Base-by-base conservation (phyloP, 2,329 filamentous ascomycete species). In the Sporothrix dimorphospora region DNA sequence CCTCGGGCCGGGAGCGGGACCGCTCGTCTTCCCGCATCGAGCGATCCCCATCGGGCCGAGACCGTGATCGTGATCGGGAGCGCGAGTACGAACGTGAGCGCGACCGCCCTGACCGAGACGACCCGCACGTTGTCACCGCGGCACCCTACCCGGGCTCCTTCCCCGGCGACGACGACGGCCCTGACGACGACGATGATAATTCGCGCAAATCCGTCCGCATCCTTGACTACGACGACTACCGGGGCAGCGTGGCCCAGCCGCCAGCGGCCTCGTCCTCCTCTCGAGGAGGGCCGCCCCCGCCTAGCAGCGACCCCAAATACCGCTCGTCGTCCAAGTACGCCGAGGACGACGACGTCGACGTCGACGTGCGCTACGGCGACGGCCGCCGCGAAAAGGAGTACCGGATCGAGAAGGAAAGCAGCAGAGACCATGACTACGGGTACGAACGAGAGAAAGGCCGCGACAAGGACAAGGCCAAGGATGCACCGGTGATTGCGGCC, bases 71-170 rank as follows among this genome's bases (percentile, higher is more conserved):
- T 72, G 77, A 82, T 75, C 80, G 78, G 66, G 80, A 81, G 69
- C 79, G 79, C 57, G 78, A 77, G 5, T 53, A 72, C 24, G 68
- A 70, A 3, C 42, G 55, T 2, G 57, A 69, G 1, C 38, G 30
- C 1, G 63, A 68, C n/a, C 71, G 69, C 19, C 38, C n/a, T 8
- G 67, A 66, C 21, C 72, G 51, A 9, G 61, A 45, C 12, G 72
- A 67, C 14, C 65, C 40, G 0, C 67, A 42, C 70, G 78, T 83
- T 66, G 83, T 85, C 53, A 79, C 82, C 30, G 85, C 82, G 40
- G 85, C 84, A 72, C 79, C 84, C 57, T 84, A 85, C 74, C 81
- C 84, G 19, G 81, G 81, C 74, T 79, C 84, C 55, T 84, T 85
- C 73, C 81, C 84, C 24, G 81, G 82, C 75, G 57, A 38, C 24